These are phyloP conservation scores for Globisporangium recalcitrans DNA, from an alignment of 352 stramenopile genomes.

Conservation along the genomic window DNA sequence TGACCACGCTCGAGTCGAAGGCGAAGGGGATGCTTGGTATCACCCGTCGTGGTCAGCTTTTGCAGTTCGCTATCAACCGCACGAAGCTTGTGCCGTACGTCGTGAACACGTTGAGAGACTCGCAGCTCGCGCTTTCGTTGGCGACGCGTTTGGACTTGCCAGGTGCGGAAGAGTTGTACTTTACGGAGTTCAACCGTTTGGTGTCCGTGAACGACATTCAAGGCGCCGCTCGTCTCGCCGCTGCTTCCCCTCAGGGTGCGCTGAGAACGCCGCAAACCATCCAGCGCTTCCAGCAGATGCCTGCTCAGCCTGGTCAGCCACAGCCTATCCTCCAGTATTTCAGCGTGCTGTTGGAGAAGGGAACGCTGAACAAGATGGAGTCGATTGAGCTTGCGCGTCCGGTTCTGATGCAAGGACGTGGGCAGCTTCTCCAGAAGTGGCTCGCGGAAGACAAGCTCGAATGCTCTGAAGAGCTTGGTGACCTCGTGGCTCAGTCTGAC, in stretches of 20 bases:
- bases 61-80: conserved; percentile 98
- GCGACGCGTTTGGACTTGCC: conserved; percentile 95
- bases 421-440: conserved; percentile 99
- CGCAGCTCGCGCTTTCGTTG: conserved; percentile 93
- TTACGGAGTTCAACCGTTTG: conserved; percentile 97
- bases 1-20: conserved; percentile 88
- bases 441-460: conserved; percentile 99
- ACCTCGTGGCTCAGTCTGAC: conserved; percentile 94
- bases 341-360: conserved; percentile 96
- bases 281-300: conserved; percentile 98
- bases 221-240: conserved; percentile 82
- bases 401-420: conserved; percentile 96
- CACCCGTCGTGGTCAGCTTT: conserved; percentile 94
- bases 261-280: conserved; percentile 98
- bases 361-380: conserved; percentile 99
- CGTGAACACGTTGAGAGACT: conserved; percentile 96
- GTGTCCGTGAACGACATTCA: conserved; percentile 81
- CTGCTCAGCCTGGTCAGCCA: conserved; percentile 93
- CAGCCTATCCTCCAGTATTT: conserved; percentile 99
- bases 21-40: conserved; percentile 97
- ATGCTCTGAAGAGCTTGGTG: conserved; percentile 96
- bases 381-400: conserved; percentile 97
- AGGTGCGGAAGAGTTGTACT: conserved; percentile 98
- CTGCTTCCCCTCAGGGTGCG: conserved; percentile 86
- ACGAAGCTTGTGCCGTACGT: conserved; percentile 98